phyloP scores from a whole-genome alignment of 2,329 filamentous ascomycete species.

The Colletotrichum incanum region DNA sequence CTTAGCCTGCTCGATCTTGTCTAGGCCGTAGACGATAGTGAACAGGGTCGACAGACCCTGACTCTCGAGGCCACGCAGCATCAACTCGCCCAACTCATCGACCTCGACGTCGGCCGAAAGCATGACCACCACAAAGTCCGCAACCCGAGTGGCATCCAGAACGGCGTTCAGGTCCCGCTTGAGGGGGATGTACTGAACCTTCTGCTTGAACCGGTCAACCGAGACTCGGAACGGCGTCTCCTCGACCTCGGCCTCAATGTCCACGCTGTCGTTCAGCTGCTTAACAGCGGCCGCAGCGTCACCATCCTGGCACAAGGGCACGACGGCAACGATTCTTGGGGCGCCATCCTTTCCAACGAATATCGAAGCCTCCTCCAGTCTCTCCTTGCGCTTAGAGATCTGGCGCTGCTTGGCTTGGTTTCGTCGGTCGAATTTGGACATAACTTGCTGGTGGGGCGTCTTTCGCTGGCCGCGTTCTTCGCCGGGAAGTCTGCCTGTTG shows the following conservation, averaged over 20 bases:
- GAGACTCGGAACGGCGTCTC: slow-evolving; percentile 75
- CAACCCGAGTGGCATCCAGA: slow-evolving; percentile 87
- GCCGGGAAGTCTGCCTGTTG: slow-evolving; percentile 79
- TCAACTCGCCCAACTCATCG: slow-evolving; percentile 86
- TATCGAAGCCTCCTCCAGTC: slow-evolving; percentile 82
- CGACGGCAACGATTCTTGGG: slow-evolving; percentile 88
- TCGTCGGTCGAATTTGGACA: slow-evolving; percentile 95
- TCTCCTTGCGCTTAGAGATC: slow-evolving; percentile 85
- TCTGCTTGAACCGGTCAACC: slow-evolving; percentile 95
- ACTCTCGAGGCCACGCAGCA: slow-evolving; percentile 89
- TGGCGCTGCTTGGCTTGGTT: slow-evolving; percentile 96
- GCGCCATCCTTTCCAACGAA: slow-evolving; percentile 92
- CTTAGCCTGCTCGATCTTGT: slow-evolving; percentile 85
- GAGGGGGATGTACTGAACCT: slow-evolving; percentile 85
- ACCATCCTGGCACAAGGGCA: slow-evolving; percentile 84
- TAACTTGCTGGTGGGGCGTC: slow-evolving; percentile 94
- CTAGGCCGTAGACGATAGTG: slow-evolving; percentile 85
- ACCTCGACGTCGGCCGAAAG: slow-evolving; percentile 88
- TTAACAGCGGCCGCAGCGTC: slow-evolving; percentile 78
- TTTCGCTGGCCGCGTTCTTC: slow-evolving; percentile 83
- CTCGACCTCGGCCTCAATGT: slow-evolving; percentile 78
- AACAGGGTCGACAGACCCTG: slow-evolving; percentile 96
- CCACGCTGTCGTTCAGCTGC: slow-evolving; percentile 83
- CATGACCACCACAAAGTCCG: slow-evolving; percentile 92
- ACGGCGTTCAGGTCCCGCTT: slow-evolving; percentile 82